Evolutionary conservation across 352 stramenopile species (phyloP).

Genomic region (Globisporangium canariense): DNA sequence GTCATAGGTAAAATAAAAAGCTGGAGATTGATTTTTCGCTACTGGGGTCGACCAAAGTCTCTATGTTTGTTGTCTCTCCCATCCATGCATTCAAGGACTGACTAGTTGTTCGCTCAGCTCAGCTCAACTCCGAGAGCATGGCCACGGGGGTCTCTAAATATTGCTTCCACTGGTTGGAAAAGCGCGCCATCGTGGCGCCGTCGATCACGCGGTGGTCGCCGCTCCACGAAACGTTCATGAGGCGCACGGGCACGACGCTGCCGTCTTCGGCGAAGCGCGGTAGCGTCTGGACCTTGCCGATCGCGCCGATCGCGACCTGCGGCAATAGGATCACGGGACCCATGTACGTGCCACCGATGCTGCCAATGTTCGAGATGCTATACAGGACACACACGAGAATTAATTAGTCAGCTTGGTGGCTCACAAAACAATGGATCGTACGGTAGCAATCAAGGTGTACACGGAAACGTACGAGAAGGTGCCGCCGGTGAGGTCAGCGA

Average conservation of each 20-base stretch:
- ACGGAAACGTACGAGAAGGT: slow-evolving; percentile 83
- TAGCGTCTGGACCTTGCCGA: slow-evolving; percentile 95
- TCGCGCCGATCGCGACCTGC: slow-evolving; percentile 96
- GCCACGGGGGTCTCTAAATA: slow-evolving; percentile 93
- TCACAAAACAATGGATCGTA: background rate
- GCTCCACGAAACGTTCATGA: slow-evolving; percentile 98
- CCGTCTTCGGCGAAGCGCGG: slow-evolving; percentile 91
- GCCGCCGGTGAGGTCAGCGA: slow-evolving; percentile 86
- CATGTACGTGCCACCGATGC: slow-evolving; percentile 98
- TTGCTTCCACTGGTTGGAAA: slow-evolving; percentile 96
- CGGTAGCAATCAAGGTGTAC: slow-evolving; percentile 1
- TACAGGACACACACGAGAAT: slow-evolving; percentile 1
- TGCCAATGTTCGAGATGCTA: slow-evolving; percentile 92
- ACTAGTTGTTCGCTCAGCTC: slow-evolving; percentile 38
- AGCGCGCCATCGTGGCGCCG: slow-evolving; percentile 96
- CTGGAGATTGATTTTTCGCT: background rate
- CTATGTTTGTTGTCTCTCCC: background rate
- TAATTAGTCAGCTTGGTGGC: slow-evolving; percentile 1
- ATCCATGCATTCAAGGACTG: background rate
- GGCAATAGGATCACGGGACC: slow-evolving; percentile 93
- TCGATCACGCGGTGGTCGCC: slow-evolving; percentile 98
- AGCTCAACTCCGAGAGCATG: slow-evolving; percentile 86
- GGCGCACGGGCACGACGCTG: slow-evolving; percentile 77
- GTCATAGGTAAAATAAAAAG: background rate
- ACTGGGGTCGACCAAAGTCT: background rate